phyloP scores from a whole-genome alignment of 2,329 filamentous ascomycete genomes.

The Penicillium sp. region DNA sequence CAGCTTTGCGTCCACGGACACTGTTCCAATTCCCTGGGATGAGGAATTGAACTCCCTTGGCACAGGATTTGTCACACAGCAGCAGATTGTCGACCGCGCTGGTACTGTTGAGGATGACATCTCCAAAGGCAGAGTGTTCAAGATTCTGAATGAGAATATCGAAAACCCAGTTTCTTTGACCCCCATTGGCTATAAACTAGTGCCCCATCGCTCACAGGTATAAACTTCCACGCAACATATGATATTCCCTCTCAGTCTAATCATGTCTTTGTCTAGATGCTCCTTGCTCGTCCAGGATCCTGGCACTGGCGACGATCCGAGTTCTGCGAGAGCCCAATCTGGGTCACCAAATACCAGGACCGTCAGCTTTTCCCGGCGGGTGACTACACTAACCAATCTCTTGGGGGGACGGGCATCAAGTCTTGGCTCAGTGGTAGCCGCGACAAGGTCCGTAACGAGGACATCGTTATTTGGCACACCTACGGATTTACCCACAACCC shows the following conservation, averaged over 20 bases:
- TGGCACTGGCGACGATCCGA: slow-evolving; percentile 53
- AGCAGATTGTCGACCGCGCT: slow-evolving; percentile 45
- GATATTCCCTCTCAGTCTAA: too few species aligned
- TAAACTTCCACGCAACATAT: too few species aligned
- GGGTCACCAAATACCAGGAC: slow-evolving; percentile 54
- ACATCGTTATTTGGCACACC: slow-evolving; percentile 41
- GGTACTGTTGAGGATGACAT: slow-evolving; percentile 46
- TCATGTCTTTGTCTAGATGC: slow-evolving; percentile 29
- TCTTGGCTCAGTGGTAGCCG: slow-evolving; percentile 19
- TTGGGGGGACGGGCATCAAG: slow-evolving; percentile 25
- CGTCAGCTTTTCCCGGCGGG: slow-evolving; percentile 52
- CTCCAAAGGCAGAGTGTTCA: slow-evolving; percentile 51
- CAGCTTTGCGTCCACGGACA: slow-evolving; percentile 55
- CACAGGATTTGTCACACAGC: slow-evolving; percentile 50
- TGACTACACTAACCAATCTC: slow-evolving; percentile 52
- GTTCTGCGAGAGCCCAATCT: slow-evolving; percentile 53
- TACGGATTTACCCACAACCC: slow-evolving; percentile 47
- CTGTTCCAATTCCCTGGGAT: slow-evolving; percentile 57
- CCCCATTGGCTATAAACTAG: slow-evolving; percentile 57
- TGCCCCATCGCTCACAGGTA: slow-evolving; percentile 53
- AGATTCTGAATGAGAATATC: slow-evolving; percentile 55
- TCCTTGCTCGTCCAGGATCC: slow-evolving; percentile 53
- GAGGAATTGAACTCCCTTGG: slow-evolving; percentile 51
- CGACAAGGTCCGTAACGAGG: slow-evolving; percentile 34
- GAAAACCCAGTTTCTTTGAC: slow-evolving; percentile 54